phyloP scores from a whole-genome alignment of 2,329 filamentous ascomycete genomes.

The Xylariales sp. region DNA sequence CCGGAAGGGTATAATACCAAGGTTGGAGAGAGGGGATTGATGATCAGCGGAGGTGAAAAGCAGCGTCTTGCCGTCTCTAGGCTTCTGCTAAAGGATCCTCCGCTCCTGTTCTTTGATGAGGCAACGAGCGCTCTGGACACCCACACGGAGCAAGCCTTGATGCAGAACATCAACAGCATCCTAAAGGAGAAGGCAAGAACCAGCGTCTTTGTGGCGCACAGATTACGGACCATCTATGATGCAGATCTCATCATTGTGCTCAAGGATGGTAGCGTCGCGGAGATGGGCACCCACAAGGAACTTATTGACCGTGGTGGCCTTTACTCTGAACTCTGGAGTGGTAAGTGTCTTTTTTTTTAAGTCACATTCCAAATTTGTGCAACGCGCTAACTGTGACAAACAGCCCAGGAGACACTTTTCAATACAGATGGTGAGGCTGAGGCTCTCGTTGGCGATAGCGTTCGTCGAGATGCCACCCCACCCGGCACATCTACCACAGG shows the following conservation, averaged over 20 bases:
- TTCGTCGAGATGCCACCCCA: too few species aligned
- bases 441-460: slow-evolving; percentile 1
- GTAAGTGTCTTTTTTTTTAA: slow-evolving; percentile 44
- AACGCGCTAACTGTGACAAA: slow-evolving; percentile 1
- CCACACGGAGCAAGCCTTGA: slow-evolving; percentile 84
- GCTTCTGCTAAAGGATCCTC: slow-evolving; percentile 82
- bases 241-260: slow-evolving; percentile 91
- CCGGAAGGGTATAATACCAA: slow-evolving; percentile 87
- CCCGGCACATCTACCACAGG: too few species aligned
- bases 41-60: slow-evolving; percentile 95
- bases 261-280: slow-evolving; percentile 77
- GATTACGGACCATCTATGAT: slow-evolving; percentile 89
- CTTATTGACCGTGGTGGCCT: slow-evolving; percentile 74
- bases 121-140: slow-evolving; percentile 90
- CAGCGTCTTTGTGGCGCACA: slow-evolving; percentile 91
- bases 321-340: slow-evolving; percentile 88
- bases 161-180: slow-evolving; percentile 90
- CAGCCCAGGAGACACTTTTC: slow-evolving; percentile 58
- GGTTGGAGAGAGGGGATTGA: slow-evolving; percentile 90
- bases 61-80: slow-evolving; percentile 82
- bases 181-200: slow-evolving; percentile 83
- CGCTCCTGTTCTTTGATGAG: slow-evolving; percentile 90
- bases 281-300: slow-evolving; percentile 82
- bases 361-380: too few species aligned
- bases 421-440: slow-evolving; percentile 14